Evolutionary conservation across 2,329 filamentous ascomycete species (phyloP).

Genomic region (Ceratocystis smalleyi): DNA sequence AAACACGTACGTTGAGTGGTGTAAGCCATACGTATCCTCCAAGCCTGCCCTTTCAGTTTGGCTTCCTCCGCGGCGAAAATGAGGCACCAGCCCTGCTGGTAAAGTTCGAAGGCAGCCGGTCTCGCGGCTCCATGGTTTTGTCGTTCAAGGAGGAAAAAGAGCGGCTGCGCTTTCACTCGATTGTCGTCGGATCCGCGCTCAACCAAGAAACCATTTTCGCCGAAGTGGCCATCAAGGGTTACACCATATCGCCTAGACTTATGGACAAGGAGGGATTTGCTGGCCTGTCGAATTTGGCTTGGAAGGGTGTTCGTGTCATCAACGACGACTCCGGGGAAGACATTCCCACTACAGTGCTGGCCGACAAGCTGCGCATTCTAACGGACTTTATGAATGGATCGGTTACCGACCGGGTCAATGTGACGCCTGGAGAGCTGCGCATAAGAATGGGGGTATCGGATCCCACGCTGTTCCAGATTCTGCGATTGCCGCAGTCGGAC

Average conservation of each 20-base stretch:
- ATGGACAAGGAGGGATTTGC: slow-evolving; percentile 35
- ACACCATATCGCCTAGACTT: slow-evolving; percentile 43
- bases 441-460: slow-evolving; percentile 49
- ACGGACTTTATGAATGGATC: slow-evolving; percentile 62
- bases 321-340: slow-evolving; percentile 52
- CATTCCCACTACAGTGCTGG: slow-evolving; percentile 52
- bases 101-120: slow-evolving; percentile 49
- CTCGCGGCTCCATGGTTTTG: slow-evolving; percentile 57
- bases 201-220: slow-evolving; percentile 53
- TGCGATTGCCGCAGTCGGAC: slow-evolving; percentile 61
- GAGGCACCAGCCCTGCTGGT: slow-evolving; percentile 55
- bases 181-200: slow-evolving; percentile 58
- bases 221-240: slow-evolving; percentile 50
- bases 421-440: slow-evolving; percentile 58
- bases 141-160: slow-evolving; percentile 62
- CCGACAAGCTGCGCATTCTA: slow-evolving; percentile 60
- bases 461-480: slow-evolving; percentile 46
- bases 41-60: slow-evolving; percentile 57
- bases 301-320: slow-evolving; percentile 55
- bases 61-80: slow-evolving; percentile 57
- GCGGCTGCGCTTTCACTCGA: slow-evolving; percentile 53
- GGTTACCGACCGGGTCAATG: slow-evolving; percentile 69
- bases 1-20: slow-evolving; percentile 61
- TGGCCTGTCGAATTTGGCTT: slow-evolving; percentile 38
- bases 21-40: slow-evolving; percentile 55